Evolutionary conservation across 169 alveolate species (phyloP).

Genomic region (Eimeria maxima): DNA sequence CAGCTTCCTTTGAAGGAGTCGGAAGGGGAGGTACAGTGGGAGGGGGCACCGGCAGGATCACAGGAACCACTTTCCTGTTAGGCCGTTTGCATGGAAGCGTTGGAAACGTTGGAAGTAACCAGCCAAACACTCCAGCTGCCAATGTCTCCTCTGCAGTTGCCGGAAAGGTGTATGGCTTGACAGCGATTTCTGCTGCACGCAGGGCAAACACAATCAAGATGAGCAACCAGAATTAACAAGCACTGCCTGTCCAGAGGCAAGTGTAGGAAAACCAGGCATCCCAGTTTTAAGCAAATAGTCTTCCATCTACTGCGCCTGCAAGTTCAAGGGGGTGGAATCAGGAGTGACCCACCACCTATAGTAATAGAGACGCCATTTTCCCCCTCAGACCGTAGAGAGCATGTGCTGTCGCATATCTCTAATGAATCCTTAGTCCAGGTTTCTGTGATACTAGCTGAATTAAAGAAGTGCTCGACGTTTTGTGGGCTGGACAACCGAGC

Average conservation of each 20-base stretch:
- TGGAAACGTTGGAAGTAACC: constrained; percentile 50
- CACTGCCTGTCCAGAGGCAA: background rate
- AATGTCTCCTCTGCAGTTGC: constrained; percentile 51
- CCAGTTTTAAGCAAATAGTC: background rate
- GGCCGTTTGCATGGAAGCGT: constrained; percentile 21
- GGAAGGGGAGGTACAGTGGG: constrained; percentile 46
- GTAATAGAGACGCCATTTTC: background rate
- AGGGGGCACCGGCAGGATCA: constrained; percentile 46
- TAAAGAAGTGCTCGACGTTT: background rate
- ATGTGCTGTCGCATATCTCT: background rate
- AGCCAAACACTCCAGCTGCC: constrained; percentile 67
- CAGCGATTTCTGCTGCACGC: constrained; percentile 24
- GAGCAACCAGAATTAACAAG: background rate
- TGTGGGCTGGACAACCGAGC: background rate
- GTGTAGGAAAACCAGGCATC: background rate
- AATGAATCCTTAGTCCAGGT: constrained; percentile 1
- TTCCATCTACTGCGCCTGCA: background rate
- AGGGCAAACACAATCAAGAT: background rate
- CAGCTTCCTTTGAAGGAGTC: background rate
- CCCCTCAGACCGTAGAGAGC: constrained; percentile 35
- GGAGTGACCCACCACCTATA: background rate
- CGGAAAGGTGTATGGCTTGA: constrained; percentile 54
- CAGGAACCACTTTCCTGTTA: constrained; percentile 28
- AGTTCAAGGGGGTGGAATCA: background rate
- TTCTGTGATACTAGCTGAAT: constrained; percentile 7